Percentiles rank a stretch among this genome's conserved stretches.
Evolutionary conservation across 2,329 filamentous ascomycete species (phyloP).

Genomic region (Pseudogymnoascus sp.): DNA sequence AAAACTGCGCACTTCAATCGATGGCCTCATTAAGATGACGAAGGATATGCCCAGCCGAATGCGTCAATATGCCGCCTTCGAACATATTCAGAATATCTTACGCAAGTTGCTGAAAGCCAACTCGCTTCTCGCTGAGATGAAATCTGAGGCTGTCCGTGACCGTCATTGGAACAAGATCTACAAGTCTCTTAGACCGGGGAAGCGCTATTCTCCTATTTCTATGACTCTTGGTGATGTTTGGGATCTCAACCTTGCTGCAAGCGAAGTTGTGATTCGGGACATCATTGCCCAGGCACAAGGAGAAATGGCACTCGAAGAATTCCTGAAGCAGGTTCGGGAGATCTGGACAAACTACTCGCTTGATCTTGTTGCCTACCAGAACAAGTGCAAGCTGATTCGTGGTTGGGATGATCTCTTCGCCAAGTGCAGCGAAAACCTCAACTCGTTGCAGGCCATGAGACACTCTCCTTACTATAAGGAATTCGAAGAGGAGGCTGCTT

Average conservation of each 20-base stretch:
- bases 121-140: slow-evolving; percentile 77
- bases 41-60: slow-evolving; percentile 99
- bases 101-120: slow-evolving; percentile 89
- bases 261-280: slow-evolving; percentile 80
- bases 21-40: slow-evolving; percentile 92
- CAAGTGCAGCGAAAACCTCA: slow-evolving; percentile 96
- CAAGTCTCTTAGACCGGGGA: slow-evolving; percentile 87
- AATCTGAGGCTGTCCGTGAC: slow-evolving; percentile 93
- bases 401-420: slow-evolving; percentile 98
- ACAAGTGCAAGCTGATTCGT: slow-evolving; percentile 92
- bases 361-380: slow-evolving; percentile 94
- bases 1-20: slow-evolving; percentile 83
- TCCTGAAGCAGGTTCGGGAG: slow-evolving; percentile 91
- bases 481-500: slow-evolving; percentile 93
- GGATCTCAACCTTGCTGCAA: slow-evolving; percentile 87
- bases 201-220: slow-evolving; percentile 87
- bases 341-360: slow-evolving; percentile 94
- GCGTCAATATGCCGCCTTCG: slow-evolving; percentile 99
- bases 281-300: slow-evolving; percentile 95
- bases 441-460: slow-evolving; percentile 96
- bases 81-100: slow-evolving; percentile 90
- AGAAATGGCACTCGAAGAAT: slow-evolving; percentile 97
- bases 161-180: slow-evolving; percentile 98
- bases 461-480: slow-evolving; percentile 99
- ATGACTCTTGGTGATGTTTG: slow-evolving; percentile 98